Conservation (phyloP, 1,284 basidiomycete genomes). For the Pyrrhoderma lamaoense region DNA sequence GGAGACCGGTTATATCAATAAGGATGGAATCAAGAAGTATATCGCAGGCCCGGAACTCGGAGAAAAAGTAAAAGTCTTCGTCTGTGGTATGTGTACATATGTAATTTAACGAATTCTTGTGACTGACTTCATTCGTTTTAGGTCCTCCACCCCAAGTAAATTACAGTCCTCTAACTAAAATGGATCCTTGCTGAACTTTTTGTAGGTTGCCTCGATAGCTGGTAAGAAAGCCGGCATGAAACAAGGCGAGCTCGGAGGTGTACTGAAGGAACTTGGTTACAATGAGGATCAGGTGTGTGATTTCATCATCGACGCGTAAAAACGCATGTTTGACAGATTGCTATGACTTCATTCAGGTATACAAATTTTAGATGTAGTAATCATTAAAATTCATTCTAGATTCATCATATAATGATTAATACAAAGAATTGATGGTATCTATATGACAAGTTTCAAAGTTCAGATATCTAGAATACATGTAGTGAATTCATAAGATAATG, state of each 20-base stretch:
- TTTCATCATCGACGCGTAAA: no score
- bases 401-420: no score
- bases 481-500: no score
- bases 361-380: constrained; percentile 40
- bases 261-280: constrained; percentile 85
- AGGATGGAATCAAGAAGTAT: constrained; percentile 67
- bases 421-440: no score
- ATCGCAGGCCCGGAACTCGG: constrained; percentile 61
- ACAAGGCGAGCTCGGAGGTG: constrained; percentile 79
- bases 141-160: constrained; percentile 58
- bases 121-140: constrained; percentile 24
- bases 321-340: no score
- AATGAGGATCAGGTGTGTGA: constrained; percentile 66
- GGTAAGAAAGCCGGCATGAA: constrained; percentile 74
- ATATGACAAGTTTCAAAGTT: no score
- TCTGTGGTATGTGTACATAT: constrained; percentile 56
- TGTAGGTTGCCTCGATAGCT: constrained; percentile 70
- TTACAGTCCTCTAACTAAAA: no score
- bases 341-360: constrained; percentile 46
- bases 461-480: no score
- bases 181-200: no score
- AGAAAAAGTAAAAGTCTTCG: constrained; percentile 82
- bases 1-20: constrained; percentile 63
- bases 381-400: not conserved
- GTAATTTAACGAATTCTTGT: not conserved